Base-by-base conservation (phyloP, 257 asterid species). In the Salvia miltiorrhiza region DNA sequence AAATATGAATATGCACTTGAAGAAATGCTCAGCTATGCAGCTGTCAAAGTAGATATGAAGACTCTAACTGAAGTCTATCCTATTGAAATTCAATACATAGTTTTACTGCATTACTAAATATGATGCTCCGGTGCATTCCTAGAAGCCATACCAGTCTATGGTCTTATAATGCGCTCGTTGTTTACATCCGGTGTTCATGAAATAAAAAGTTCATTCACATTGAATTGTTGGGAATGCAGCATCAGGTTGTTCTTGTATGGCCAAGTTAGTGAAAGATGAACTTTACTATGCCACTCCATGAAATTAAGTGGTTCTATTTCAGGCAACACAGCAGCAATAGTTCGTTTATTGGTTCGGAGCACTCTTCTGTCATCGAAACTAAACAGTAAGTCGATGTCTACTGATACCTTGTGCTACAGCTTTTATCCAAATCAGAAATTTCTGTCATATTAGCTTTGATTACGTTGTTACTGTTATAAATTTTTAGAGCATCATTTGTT, bases 261-360 rank as follows among this genome's bases (percentile, higher is more conserved):
- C 54, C 56, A 60, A 75, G 39, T 52, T 28, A 54, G 40, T 50
- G 43, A 43, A 61, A 45, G 3, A 26, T 63, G 53, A 69, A 32
- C 16, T 39, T 40, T 47, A 52, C n/a, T 26, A 62, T 16, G 67
- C 47, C 44, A 14, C 30, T 45, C 35, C 48, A n/a, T 67, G 67
- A 64, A 32, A 43, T 64, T 52, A 64, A 56, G 40, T 65, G 74
- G 19, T 61, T 63, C 57, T 26, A 33, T 78, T 68, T 69, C 76
- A 56, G 73, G 76, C 59, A 61, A 49, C 55, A 62, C 20, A 3
- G 61, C 45, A 9, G n/a, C 33, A 45, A 59, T 47, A 19, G 43
- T 45, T 77, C 37, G 21, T 77, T 41, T 63, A 28, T 49, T 37
- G 44, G 28, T 63, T 64, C 10, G 10, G 77, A 8, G 63, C 62